A percentile compares a stretch with the other conserved stretches of the same genome.
These are phyloP conservation scores for Bruguiera hainesii DNA, from an alignment of 441 rosid species.

Conservation along the genomic window DNA sequence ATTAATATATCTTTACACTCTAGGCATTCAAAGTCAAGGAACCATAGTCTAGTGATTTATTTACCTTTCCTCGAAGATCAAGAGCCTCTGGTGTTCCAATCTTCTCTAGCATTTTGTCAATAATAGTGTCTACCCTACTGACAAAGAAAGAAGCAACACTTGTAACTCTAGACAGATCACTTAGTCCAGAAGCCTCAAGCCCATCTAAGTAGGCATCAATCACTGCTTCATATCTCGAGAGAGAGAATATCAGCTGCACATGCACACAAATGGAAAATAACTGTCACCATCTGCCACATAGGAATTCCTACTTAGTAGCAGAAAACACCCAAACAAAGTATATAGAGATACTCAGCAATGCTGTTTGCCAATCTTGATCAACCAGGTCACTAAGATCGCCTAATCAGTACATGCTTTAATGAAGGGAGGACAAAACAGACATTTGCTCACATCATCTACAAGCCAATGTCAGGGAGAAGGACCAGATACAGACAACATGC, in stretches of 20 bases:
- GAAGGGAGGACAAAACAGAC: neutral
- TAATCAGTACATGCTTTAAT: neutral
- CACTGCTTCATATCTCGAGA: constrained; percentile 92
- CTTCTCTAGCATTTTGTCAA: constrained; percentile 93
- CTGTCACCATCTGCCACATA: constrained; percentile 7
- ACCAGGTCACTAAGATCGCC: neutral
- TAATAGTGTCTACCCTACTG: constrained; percentile 91
- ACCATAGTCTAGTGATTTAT: neutral
- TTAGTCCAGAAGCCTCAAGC: constrained; percentile 89
- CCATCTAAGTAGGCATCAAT: constrained; percentile 99
- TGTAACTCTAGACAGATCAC: constrained; percentile 90
- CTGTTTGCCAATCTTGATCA: neutral
- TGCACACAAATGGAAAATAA: constrained; percentile 13
- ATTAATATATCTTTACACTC: constrained; percentile 11
- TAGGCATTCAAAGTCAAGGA: constrained; percentile 1
- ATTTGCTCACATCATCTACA: too few relatives aligned
- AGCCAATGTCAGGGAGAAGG: too few relatives aligned
- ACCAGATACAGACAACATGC: too few relatives aligned
- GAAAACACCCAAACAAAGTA: neutral
- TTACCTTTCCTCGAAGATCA: constrained; percentile 96
- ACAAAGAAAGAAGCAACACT: constrained; percentile 98
- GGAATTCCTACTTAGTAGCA: constrained; percentile 2
- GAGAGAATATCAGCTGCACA: constrained; percentile 88
- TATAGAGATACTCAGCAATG: neutral
- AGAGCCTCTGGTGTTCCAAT: constrained; percentile 94